Evolutionary conservation across 805 yeast species (phyloP).

Genomic region (Wickerhamiella parazyma): DNA sequence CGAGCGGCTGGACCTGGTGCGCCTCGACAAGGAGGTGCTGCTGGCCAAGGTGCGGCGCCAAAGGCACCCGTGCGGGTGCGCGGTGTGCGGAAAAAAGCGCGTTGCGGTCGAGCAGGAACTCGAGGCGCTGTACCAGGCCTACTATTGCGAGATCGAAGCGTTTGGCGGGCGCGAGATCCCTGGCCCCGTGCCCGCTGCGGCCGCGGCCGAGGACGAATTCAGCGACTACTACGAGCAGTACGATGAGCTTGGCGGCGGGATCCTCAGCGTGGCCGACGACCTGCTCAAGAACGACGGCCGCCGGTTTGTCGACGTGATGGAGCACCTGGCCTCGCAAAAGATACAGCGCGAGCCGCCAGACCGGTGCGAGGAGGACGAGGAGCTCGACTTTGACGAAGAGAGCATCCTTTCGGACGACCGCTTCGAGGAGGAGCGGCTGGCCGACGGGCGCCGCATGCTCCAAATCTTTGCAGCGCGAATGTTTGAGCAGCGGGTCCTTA

Average conservation of each 20-base stretch:
- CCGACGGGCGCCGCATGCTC: conserved; percentile 67
- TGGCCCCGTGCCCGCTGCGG: conserved; percentile 1
- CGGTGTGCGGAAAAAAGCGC: conserved; percentile 64
- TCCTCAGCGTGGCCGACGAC: conserved; percentile 63
- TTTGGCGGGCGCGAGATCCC: conserved; percentile 7
- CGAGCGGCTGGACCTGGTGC: conserved; percentile 46
- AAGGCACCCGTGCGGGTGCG: conserved; percentile 49
- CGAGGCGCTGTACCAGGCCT: conserved; percentile 56
- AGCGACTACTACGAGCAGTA: conserved; percentile 9
- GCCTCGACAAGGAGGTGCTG: conserved; percentile 56
- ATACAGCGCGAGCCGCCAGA: conserved; percentile 27
- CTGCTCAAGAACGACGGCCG: conserved; percentile 64
- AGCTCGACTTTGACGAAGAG: conserved; percentile 8
- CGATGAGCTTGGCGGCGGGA: conserved; percentile 28
- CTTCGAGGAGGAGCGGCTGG: conserved; percentile 40
- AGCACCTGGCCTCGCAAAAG: conserved; percentile 48
- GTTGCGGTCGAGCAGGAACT: conserved; percentile 62
- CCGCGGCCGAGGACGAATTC: conserved; percentile 9
- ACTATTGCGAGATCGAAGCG: conserved; percentile 38
- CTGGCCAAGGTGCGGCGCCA: conserved; percentile 49
- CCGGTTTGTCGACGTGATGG: conserved; percentile 67
- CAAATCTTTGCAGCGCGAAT: conserved; percentile 68
- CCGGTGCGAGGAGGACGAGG: conserved; percentile 15
- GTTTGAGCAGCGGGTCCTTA: conserved; percentile 57
- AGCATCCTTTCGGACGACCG: conserved; percentile 8